Conservation (phyloP, 2,329 filamentous ascomycete genomes). For the Cercospora canescens region DNA sequence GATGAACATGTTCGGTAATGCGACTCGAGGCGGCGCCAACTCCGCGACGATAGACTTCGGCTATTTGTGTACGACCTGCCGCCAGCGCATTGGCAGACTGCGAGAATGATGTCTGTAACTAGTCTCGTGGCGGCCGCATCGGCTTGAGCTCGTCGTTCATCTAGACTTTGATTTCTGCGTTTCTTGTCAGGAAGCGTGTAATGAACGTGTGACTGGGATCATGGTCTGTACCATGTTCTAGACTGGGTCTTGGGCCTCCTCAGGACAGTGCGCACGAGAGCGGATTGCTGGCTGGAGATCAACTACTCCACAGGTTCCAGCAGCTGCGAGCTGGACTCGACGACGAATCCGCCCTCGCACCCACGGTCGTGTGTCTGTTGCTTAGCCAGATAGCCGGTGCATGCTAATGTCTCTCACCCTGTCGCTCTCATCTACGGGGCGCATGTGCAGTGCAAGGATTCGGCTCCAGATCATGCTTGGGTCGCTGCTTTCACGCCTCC, state of each 20-base stretch:
- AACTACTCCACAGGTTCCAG: neutral
- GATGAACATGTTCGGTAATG: neutral
- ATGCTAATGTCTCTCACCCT: neutral
- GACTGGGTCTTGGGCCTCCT: neutral
- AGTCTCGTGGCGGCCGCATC: neutral
- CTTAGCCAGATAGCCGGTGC: neutral
- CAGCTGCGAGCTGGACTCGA: neutral
- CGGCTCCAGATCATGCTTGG: neutral
- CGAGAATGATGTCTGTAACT: neutral
- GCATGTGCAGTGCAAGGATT: neutral
- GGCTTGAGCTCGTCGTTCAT: neutral
- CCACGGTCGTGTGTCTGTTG: neutral
- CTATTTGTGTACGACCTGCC: slow-evolving; percentile 2
- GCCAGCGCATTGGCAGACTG: neutral
- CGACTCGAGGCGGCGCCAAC: neutral
- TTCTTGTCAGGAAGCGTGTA: neutral
- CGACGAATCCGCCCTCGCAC: neutral
- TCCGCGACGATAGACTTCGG: slow-evolving; percentile 5
- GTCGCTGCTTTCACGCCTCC: neutral
- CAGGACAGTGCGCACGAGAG: neutral
- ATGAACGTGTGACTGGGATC: neutral
- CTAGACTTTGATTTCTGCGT: neutral
- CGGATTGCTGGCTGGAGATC: slow-evolving; percentile 3
- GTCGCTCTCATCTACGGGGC: neutral
- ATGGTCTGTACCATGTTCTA: slow-evolving; percentile 1